A percentile compares a stretch with the other conserved stretches of the same genome.
These are phyloP conservation scores for Fusarium sp. DNA, from an alignment of 2,329 filamentous ascomycete genomes.

Conservation along the genomic window DNA sequence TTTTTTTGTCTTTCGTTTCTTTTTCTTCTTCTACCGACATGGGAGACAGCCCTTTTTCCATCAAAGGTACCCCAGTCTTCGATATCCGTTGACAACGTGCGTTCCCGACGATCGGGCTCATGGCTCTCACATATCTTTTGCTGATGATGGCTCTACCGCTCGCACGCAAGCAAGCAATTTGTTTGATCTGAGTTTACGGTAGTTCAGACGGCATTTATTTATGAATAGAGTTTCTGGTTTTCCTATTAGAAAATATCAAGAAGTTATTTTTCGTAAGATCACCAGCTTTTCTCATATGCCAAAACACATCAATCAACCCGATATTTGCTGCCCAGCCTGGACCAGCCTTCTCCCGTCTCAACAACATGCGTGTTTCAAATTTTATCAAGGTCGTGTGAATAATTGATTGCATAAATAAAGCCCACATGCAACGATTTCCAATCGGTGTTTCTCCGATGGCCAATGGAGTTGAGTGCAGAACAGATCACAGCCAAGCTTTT, in stretches of 20 bases:
- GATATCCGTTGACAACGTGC: constrained; percentile 32
- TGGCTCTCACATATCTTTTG: neutral
- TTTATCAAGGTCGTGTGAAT: neutral
- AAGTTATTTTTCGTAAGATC: neutral
- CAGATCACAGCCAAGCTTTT: constrained; percentile 9
- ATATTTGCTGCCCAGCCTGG: neutral
- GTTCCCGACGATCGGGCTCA: constrained; percentile 29
- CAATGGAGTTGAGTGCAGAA: neutral
- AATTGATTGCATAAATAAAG: constrained; percentile 16
- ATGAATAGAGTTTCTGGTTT: neutral
- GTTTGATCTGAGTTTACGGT: neutral
- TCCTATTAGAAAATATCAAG: neutral
- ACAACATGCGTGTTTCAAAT: constrained; percentile 9
- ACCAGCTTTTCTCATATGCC: neutral
- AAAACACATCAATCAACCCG: neutral
- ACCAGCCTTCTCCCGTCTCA: neutral
- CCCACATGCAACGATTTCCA: neutral
- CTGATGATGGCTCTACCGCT: neutral
- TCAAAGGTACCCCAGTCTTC: constrained; percentile 10
- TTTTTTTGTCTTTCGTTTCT: constrained; percentile 10
- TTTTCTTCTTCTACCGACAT: constrained; percentile 8
- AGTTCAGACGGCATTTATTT: neutral
- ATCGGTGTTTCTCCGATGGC: constrained; percentile 1
- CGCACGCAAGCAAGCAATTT: neutral
- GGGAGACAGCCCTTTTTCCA: constrained; percentile 10